Conservation (phyloP, 257 asterid genomes). For the Marsdenia floribunda region DNA sequence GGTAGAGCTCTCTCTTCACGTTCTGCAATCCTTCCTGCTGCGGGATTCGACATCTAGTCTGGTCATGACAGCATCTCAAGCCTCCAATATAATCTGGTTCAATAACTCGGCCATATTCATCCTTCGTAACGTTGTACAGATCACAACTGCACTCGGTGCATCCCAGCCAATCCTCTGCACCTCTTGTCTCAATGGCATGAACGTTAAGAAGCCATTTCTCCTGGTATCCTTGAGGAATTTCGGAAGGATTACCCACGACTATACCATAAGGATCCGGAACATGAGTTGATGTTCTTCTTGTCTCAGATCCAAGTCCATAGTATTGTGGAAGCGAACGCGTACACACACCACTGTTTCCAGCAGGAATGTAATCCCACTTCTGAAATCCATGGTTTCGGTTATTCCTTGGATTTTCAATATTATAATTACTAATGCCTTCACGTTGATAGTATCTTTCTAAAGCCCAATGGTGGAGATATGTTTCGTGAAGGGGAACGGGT, state of each 20-base stretch:
- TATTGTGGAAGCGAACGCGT: slow-evolving; percentile 43
- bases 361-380: slow-evolving; percentile 24
- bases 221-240: slow-evolving; percentile 59
- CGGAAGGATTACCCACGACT: slow-evolving; percentile 53
- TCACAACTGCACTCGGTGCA: slow-evolving; percentile 83
- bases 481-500: slow-evolving; percentile 60
- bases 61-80: slow-evolving; percentile 65
- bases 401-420: background rate
- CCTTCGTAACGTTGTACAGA: slow-evolving; percentile 56
- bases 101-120: slow-evolving; percentile 26
- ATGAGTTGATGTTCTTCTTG: slow-evolving; percentile 49
- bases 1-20: slow-evolving; percentile 37
- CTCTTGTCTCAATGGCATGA: slow-evolving; percentile 84
- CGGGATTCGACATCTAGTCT: slow-evolving; percentile 42
- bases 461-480: slow-evolving; percentile 80
- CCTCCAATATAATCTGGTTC: slow-evolving; percentile 53
- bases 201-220: slow-evolving; percentile 69
- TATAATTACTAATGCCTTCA: slow-evolving; percentile 15
- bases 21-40: slow-evolving; percentile 33
- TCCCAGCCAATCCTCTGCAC: slow-evolving; percentile 58
- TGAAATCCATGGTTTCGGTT: slow-evolving; percentile 14
- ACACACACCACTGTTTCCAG: slow-evolving; percentile 58
- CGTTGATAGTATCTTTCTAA: slow-evolving; percentile 39
- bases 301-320: slow-evolving; percentile 91
- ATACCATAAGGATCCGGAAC: slow-evolving; percentile 81